These are phyloP conservation scores for Penicillium odoratum DNA, from an alignment of 495 filamentous ascomycete genomes.

Conservation along the genomic window DNA sequence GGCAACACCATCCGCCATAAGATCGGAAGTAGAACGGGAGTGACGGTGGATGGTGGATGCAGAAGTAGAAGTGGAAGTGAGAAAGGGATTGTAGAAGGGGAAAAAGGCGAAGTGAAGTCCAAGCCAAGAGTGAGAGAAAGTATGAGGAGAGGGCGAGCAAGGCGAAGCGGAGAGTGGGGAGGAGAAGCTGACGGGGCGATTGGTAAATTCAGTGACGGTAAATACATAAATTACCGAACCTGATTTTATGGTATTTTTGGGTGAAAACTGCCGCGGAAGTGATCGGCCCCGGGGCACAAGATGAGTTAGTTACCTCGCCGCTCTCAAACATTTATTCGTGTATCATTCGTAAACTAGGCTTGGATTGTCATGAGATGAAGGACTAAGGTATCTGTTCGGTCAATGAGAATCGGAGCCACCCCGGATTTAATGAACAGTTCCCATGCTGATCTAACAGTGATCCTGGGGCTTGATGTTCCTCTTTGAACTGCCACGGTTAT, in stretches of 20 bases:
- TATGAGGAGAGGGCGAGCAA: conserved; percentile 20
- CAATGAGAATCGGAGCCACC: too few species aligned
- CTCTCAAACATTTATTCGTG: too few species aligned
- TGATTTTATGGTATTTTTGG: background rate
- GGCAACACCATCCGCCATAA: conserved; percentile 44
- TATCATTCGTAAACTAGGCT: too few species aligned
- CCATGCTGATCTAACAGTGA: too few species aligned
- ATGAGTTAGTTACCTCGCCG: too few species aligned
- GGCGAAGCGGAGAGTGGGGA: conserved; percentile 34
- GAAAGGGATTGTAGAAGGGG: conserved; percentile 5
- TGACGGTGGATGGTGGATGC: conserved; percentile 1
- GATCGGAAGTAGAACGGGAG: conserved; percentile 22
- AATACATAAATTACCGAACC: conserved; percentile 17
- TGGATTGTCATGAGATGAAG: too few species aligned
- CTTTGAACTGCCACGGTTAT: too few species aligned
- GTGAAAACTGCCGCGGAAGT: too few species aligned
- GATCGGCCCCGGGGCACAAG: too few species aligned
- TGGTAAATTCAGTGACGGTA: conserved; percentile 5
- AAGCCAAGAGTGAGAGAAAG: conserved; percentile 5
- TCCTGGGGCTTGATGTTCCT: too few species aligned
- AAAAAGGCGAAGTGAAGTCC: conserved; percentile 1
- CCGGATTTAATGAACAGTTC: too few species aligned
- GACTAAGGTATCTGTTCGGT: too few species aligned
- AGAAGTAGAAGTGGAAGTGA: background rate
- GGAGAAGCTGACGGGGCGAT: conserved; percentile 35